Evolutionary conservation across 768 basidiomycete species (phyloP).

Genomic region (Zangia roseola): DNA sequence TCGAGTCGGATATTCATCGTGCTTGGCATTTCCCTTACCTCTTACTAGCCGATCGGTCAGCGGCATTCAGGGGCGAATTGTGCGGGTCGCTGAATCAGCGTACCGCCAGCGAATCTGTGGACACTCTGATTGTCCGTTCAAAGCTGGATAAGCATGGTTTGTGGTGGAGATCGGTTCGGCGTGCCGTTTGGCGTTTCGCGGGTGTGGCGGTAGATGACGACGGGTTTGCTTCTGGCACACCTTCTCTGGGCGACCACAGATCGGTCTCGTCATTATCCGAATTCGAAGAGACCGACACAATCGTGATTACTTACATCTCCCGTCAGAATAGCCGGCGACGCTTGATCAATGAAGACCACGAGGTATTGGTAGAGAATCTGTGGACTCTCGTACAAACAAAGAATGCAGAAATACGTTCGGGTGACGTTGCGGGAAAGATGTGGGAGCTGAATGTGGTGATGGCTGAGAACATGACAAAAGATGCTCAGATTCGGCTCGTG

Average conservation of each 20-base stretch:
- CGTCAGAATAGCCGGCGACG: slow-evolving; percentile 57
- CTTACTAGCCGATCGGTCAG: slow-evolving; percentile 72
- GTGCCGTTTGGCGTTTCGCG: slow-evolving; percentile 65
- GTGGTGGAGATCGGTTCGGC: slow-evolving; percentile 81
- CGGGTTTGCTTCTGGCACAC: slow-evolving; percentile 28
- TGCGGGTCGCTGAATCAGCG: slow-evolving; percentile 69
- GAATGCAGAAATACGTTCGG: slow-evolving; percentile 17
- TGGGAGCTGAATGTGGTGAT: slow-evolving; percentile 65
- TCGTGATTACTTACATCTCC: slow-evolving; percentile 73
- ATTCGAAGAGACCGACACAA: slow-evolving; percentile 43
- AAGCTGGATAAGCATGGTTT: slow-evolving; percentile 38
- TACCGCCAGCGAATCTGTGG: slow-evolving; percentile 68
- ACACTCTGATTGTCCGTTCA: slow-evolving; percentile 43
- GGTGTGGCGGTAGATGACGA: slow-evolving; percentile 41
- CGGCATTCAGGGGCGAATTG: slow-evolving; percentile 62
- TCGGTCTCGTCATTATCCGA: slow-evolving; percentile 7
- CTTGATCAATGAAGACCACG: slow-evolving; percentile 56
- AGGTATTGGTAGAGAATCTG: slow-evolving; percentile 49
- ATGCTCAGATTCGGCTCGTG: slow-evolving; percentile 67
- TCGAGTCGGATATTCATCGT: slow-evolving; percentile 31
- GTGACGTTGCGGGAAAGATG: slow-evolving; percentile 14
- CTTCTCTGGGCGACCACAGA: neutral
- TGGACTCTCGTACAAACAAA: slow-evolving; percentile 46
- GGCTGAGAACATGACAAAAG: slow-evolving; percentile 67
- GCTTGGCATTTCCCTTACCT: slow-evolving; percentile 74